phyloP scores from a whole-genome alignment of 2,329 filamentous ascomycete genomes.

The Sporothrix inflata region DNA sequence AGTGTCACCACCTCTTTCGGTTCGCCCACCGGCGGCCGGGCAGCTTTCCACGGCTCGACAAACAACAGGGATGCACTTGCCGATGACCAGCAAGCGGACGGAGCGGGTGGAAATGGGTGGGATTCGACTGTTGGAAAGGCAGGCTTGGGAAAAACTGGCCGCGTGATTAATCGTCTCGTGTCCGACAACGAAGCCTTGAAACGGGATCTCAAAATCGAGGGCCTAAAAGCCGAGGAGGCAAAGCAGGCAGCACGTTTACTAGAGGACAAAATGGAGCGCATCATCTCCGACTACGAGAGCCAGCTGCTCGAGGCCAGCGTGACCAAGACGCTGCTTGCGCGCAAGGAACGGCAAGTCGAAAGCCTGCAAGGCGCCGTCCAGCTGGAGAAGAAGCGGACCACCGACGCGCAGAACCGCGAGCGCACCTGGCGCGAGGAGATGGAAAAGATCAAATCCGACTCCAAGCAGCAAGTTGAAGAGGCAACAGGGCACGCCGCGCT shows the following conservation, averaged over 20 bases:
- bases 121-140: conserved; percentile 71
- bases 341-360: conserved; percentile 76
- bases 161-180: conserved; percentile 80
- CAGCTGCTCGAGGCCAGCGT: conserved; percentile 70
- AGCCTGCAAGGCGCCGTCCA: conserved; percentile 67
- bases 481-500: conserved; percentile 67
- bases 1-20: neutral
- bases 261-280: conserved; percentile 72
- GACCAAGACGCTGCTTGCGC: conserved; percentile 69
- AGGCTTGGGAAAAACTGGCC: conserved; percentile 72
- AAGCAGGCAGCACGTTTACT: conserved; percentile 68
- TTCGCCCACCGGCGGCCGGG: conserved; percentile 6
- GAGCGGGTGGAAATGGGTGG: conserved; percentile 48
- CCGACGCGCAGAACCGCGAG: conserved; percentile 63
- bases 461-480: conserved; percentile 66
- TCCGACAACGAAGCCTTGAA: conserved; percentile 79
- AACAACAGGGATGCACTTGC: neutral
- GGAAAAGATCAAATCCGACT: conserved; percentile 63
- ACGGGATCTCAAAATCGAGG: conserved; percentile 70
- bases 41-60: neutral
- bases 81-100: conserved; percentile 39
- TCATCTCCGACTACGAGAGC: conserved; percentile 69
- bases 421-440: conserved; percentile 65
- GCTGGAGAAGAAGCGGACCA: conserved; percentile 64
- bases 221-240: conserved; percentile 69